phyloP scores from a whole-genome alignment of 1,139 yeast genomes.

The Meyerozyma elateridarum region DNA sequence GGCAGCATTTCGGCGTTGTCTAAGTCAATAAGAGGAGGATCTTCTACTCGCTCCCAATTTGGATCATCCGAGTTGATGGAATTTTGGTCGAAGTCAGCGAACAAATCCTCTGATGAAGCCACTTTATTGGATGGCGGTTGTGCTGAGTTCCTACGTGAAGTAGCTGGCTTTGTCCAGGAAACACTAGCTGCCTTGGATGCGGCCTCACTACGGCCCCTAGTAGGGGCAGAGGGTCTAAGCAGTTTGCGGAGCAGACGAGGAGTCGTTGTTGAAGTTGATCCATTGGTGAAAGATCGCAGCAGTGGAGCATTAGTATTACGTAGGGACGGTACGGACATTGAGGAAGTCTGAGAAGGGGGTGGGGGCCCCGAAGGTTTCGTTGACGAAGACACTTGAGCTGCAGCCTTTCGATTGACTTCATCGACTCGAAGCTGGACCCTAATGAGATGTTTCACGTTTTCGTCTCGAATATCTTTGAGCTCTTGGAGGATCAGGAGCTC shows the following conservation, averaged over 20 bases:
- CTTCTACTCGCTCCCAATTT: slow-evolving; percentile 28
- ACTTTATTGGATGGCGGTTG: slow-evolving; percentile 9
- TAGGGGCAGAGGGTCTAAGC: slow-evolving; percentile 7
- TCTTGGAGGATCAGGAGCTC: slow-evolving; percentile 42
- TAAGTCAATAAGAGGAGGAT: slow-evolving; percentile 32
- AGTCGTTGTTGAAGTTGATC: slow-evolving; percentile 3
- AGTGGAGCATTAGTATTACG: slow-evolving; percentile 15
- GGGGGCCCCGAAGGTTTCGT: background rate
- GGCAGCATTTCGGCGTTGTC: slow-evolving; percentile 18
- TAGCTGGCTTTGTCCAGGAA: slow-evolving; percentile 34
- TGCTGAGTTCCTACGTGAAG: background rate
- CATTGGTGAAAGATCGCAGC: slow-evolving; percentile 11
- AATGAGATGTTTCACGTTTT: slow-evolving; percentile 44
- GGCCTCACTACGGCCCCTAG: slow-evolving; percentile 17
- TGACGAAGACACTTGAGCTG: slow-evolving; percentile 1
- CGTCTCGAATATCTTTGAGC: slow-evolving; percentile 46
- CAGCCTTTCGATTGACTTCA: slow-evolving; percentile 24
- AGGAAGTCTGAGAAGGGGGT: slow-evolving; percentile 7
- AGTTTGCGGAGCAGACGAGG: slow-evolving; percentile 3
- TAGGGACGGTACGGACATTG: slow-evolving; percentile 24
- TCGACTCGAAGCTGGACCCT: slow-evolving; percentile 41
- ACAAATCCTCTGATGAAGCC: slow-evolving; percentile 22
- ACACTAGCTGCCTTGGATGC: slow-evolving; percentile 46
- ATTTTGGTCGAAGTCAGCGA: slow-evolving; percentile 47
- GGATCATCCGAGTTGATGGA: slow-evolving; percentile 18